Conservation (phyloP, 2,329 filamentous ascomycete species). For the Talaromyces sp. region DNA sequence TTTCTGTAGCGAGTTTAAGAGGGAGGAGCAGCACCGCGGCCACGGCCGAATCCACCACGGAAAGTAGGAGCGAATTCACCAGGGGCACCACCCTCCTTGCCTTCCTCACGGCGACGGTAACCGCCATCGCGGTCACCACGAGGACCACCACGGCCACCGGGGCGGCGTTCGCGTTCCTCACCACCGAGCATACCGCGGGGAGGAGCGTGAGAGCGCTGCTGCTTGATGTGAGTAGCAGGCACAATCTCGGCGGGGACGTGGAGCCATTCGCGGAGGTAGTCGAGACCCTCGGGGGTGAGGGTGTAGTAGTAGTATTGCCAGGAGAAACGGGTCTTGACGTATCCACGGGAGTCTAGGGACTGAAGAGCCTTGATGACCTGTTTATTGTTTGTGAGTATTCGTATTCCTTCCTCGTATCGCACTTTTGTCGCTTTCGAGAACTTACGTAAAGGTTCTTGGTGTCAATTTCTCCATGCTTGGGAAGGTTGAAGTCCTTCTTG, state of each 20-base stretch:
- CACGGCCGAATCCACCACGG: conserved; percentile 87
- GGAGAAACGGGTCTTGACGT: conserved; percentile 99
- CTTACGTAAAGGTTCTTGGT: conserved; percentile 95
- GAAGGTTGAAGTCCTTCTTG: conserved; percentile 98
- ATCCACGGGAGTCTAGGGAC: conserved; percentile 96
- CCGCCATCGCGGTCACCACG: conserved; percentile 66
- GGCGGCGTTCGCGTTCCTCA: conserved; percentile 74
- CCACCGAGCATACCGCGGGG: conserved; percentile 96
- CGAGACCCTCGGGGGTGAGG: conserved; percentile 97
- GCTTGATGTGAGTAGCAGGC: conserved; percentile 99
- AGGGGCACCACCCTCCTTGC: conserved; percentile 88
- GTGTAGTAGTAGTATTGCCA: conserved; percentile 99
- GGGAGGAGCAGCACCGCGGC: conserved; percentile 69
- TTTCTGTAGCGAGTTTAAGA: conserved; percentile 5
- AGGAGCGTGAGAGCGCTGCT: conserved; percentile 97
- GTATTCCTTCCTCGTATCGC: neutral
- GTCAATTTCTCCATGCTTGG: conserved; percentile 97
- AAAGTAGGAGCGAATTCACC: conserved; percentile 91
- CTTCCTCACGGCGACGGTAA: conserved; percentile 82
- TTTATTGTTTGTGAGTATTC: conserved; percentile 14
- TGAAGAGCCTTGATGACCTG: conserved; percentile 95
- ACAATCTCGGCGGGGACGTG: conserved; percentile 99
- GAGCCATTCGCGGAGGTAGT: conserved; percentile 99
- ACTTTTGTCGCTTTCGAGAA: neutral
- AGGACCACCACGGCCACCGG: conserved; percentile 75